Evolutionary conservation across 2,329 filamentous ascomycete species (phyloP).

Genomic region (Ceratocystis eucalypticola): DNA sequence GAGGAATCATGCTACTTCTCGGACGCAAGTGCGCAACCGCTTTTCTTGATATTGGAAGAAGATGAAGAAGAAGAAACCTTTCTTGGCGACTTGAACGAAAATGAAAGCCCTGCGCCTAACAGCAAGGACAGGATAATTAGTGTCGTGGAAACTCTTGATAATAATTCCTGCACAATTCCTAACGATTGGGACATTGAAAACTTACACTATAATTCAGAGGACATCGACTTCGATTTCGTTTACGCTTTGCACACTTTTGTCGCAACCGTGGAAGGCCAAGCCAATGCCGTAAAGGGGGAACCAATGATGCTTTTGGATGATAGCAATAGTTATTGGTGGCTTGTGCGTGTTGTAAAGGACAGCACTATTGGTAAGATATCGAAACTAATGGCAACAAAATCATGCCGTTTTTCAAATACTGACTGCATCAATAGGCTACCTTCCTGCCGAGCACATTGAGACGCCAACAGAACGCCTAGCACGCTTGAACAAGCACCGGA

Average conservation of each 20-base stretch:
- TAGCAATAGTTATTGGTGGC: slow-evolving; percentile 99
- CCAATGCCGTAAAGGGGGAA: slow-evolving; percentile 95
- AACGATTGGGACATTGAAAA: slow-evolving; percentile 62
- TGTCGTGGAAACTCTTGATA: slow-evolving; percentile 20
- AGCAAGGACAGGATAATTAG: slow-evolving; percentile 27
- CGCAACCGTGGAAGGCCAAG: slow-evolving; percentile 93
- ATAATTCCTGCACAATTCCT: slow-evolving; percentile 52
- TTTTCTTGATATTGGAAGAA: slow-evolving; percentile 8
- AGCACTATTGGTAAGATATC: slow-evolving; percentile 61
- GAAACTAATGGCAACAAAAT: too few species aligned
- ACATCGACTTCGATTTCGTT: slow-evolving; percentile 99
- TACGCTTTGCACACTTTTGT: slow-evolving; percentile 97
- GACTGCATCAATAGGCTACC: slow-evolving; percentile 51
- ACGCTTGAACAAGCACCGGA: slow-evolving; percentile 90
- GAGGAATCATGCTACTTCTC: background rate
- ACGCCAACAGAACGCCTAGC: slow-evolving; percentile 91
- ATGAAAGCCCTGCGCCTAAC: slow-evolving; percentile 27
- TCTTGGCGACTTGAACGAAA: slow-evolving; percentile 24
- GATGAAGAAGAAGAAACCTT: slow-evolving; percentile 5
- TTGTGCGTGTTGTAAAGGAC: slow-evolving; percentile 93
- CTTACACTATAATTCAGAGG: slow-evolving; percentile 84
- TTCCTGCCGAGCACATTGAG: slow-evolving; percentile 96
- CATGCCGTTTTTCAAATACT: slow-evolving; percentile 21
- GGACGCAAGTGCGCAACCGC: slow-evolving; percentile 13
- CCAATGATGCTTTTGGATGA: slow-evolving; percentile 98